Conservation (phyloP, 768 basidiomycete genomes). For the Cubamyces sp. region DNA sequence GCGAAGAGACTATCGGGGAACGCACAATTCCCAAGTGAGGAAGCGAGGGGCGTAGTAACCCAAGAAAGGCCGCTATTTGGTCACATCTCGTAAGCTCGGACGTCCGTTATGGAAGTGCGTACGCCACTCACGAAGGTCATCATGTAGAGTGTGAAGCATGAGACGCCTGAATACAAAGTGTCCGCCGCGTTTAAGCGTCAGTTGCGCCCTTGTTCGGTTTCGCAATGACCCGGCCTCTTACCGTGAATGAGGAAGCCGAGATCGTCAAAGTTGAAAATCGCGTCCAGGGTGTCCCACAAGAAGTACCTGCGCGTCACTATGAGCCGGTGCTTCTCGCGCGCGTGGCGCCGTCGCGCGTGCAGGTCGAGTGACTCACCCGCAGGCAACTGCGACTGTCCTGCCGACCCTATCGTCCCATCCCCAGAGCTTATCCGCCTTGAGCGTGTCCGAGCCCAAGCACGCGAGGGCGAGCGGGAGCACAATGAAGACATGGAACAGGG, state of each 20-base stretch:
- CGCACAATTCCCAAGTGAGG: slow-evolving; percentile 81
- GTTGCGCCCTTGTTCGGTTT: too few relatives aligned
- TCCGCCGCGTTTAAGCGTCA: too few relatives aligned
- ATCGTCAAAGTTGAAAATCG: slow-evolving; percentile 65
- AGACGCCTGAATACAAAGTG: slow-evolving; percentile 46
- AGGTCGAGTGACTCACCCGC: slow-evolving; percentile 53
- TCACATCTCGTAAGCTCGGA: background rate
- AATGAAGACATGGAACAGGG: slow-evolving; percentile 71
- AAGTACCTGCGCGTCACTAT: slow-evolving; percentile 58
- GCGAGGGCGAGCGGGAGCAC: slow-evolving; percentile 66
- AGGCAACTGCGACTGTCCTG: slow-evolving; percentile 66
- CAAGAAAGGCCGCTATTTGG: slow-evolving; percentile 61
- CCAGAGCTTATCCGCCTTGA: slow-evolving; percentile 68
- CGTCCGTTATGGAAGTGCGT: background rate
- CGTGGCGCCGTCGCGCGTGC: background rate
- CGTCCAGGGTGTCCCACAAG: slow-evolving; percentile 82
- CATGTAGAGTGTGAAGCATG: slow-evolving; percentile 66
- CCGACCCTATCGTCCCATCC: slow-evolving; percentile 71
- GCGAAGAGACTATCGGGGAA: slow-evolving; percentile 10
- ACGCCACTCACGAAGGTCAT: slow-evolving; percentile 65
- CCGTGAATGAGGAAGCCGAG: slow-evolving; percentile 82
- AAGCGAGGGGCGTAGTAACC: slow-evolving; percentile 80
- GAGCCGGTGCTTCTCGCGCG: background rate
- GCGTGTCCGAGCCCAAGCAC: slow-evolving; percentile 50
- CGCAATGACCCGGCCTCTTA: slow-evolving; percentile 9